Evolutionary conservation across 164 flowering plant genomes (phyloP), one percentile per base, ranked within the genome.

Genomic region (Chimonanthus salicifolius): DNA sequence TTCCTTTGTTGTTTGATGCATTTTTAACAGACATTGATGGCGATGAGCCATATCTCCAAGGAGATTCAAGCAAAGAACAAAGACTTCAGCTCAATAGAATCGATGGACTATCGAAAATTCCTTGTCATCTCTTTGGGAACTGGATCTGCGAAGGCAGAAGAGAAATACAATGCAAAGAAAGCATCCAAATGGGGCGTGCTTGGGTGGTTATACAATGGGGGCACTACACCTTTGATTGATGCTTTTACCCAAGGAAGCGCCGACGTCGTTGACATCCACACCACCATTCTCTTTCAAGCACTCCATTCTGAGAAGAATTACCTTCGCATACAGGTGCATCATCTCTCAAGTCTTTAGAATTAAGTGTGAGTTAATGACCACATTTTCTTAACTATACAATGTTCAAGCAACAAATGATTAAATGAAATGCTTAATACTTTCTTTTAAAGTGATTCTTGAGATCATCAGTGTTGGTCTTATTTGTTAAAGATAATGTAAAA

Each of bases 51-150:
- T n/a, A 65, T 86, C 6, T 45, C 73, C 1, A 84, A 71, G 54
- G 82, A 82, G 76, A 80, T 77, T 45, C 44, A 70, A 77, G 50
- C 33, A 74, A 71, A 75, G 43, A 82, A 72, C 20, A 64, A 72
- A 18, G 72, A 77, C 49, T 73, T 75, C 11, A 15, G 48, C 13
- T 73, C 75, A 4, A 75, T 76, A 18, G 48, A 78, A 44, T 83
- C 85, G 6, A 72, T 76, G 78, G 84, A 84, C 62, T 50, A 69
- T 71, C 71, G 70, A 43, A 73, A 72, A n/a, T 75, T 80, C 79
- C 66, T 86, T 67, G 85, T 87, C n/a, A 68, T 86, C 62, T 88
- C 91, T 11, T 73, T 88, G 1, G 92, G 90, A 9, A 86, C 89
- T 0, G 90, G 92, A 2, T 5, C 76, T 0, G 73, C 84, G 21